A percentile compares a stretch with the other conserved stretches of the same genome.
phyloP scores from a whole-genome alignment of 305 asterid species.

The Striga hermonthica region DNA sequence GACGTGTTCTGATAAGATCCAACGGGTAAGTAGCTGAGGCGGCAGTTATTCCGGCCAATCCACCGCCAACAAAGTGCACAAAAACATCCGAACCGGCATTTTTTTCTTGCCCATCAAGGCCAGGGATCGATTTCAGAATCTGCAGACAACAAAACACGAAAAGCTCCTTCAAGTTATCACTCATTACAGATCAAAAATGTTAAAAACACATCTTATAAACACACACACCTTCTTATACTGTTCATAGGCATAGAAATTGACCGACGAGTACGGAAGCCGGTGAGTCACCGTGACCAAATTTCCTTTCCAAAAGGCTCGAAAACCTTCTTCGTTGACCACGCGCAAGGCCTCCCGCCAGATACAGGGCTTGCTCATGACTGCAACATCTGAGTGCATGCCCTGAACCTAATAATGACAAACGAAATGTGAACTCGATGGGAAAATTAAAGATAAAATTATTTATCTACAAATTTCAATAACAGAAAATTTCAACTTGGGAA shows the following conservation, averaged over 20 bases:
- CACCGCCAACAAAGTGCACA: constrained; percentile 78
- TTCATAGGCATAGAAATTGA: constrained; percentile 70
- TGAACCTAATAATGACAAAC: constrained; percentile 43
- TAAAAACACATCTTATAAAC: not conserved
- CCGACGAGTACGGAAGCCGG: constrained; percentile 72
- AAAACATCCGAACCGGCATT: constrained; percentile 41
- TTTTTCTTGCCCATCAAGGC: constrained; percentile 40
- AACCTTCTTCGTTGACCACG: constrained; percentile 69
- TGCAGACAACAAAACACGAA: constrained; percentile 28
- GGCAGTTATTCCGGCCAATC: constrained; percentile 72
- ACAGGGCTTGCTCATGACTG: constrained; percentile 56
- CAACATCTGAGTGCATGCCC: constrained; percentile 81
- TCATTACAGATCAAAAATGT: not conserved
- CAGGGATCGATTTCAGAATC: constrained; percentile 54
- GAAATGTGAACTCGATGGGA: not conserved
- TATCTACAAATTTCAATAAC: too few relatives aligned
- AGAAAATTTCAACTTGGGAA: too few relatives aligned
- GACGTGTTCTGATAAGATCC: constrained; percentile 77
- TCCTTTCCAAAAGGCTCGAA: constrained; percentile 84
- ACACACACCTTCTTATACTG: constrained; percentile 67
- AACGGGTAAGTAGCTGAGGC: constrained; percentile 79
- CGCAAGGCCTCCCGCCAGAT: constrained; percentile 63
- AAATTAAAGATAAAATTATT: not conserved
- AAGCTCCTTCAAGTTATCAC: constrained; percentile 4
- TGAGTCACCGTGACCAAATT: constrained; percentile 76